Evolutionary conservation across 208 protist species (phyloP).

Genomic region (Acanthamoeba royreba): DNA sequence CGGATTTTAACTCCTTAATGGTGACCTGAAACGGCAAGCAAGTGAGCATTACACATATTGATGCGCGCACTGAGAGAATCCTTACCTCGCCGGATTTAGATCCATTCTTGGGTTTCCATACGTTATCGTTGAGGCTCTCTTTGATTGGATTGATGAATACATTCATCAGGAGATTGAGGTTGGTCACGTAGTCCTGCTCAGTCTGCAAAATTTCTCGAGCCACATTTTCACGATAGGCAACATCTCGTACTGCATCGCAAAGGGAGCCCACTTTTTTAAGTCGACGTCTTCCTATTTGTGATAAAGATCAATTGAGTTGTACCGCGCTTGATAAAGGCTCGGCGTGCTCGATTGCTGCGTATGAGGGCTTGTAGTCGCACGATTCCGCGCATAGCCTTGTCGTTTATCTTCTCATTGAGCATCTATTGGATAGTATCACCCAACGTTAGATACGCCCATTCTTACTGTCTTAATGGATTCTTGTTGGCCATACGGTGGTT

Average conservation of each 20-base stretch:
- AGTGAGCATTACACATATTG: too few relatives aligned
- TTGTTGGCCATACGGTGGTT: not conserved
- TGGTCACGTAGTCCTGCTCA: constrained; percentile 25
- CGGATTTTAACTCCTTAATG: not conserved
- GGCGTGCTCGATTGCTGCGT: not conserved
- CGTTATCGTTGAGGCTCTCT: not conserved
- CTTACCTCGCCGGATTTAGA: not conserved
- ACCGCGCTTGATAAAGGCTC: not conserved
- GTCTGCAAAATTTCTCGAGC: constrained; percentile 29
- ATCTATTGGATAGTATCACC: not conserved
- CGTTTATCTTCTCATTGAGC: not conserved
- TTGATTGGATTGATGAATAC: not conserved
- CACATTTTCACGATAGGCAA: constrained; percentile 24
- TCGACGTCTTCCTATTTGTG: too few relatives aligned
- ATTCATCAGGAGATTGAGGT: not conserved
- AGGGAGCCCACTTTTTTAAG: not conserved
- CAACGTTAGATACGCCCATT: too few relatives aligned
- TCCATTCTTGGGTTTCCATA: not conserved
- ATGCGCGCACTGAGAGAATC: not conserved
- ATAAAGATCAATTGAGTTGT: not conserved
- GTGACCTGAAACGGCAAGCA: constrained; percentile 27
- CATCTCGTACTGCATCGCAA: not conserved
- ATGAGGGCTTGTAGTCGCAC: not conserved
- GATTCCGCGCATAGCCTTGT: not conserved
- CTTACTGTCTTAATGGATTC: too few relatives aligned